Percentiles rank a stretch among this genome's conserved stretches.
Conservation (phyloP, 163 green algal genomes). For the Scenedesmus sp. region DNA sequence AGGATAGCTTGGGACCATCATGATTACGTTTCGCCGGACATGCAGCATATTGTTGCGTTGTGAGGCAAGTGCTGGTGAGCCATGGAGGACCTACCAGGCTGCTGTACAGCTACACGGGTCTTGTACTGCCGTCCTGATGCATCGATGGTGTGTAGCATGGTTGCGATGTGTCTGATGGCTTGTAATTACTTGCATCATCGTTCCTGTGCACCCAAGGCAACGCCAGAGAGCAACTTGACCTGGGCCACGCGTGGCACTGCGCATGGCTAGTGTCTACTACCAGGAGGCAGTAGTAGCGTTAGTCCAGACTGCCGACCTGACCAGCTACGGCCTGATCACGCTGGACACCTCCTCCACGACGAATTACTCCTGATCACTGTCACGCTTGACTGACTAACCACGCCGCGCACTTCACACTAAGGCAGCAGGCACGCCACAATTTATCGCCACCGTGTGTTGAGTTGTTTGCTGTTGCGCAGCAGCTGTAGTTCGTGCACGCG, state of each 20-base stretch:
- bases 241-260: neutral
- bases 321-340: neutral
- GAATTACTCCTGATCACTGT: constrained; percentile 2
- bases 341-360: neutral
- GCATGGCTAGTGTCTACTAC: constrained; percentile 7
- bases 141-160: neutral
- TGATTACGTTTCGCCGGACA: neutral
- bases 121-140: neutral
- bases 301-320: neutral
- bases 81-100: neutral
- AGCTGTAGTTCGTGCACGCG: neutral
- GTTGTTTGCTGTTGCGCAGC: neutral
- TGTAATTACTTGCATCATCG: neutral
- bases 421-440: neutral
- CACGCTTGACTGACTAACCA: neutral
- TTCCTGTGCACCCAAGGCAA: neutral
- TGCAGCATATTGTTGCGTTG: neutral
- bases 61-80: neutral
- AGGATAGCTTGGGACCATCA: too few relatives aligned
- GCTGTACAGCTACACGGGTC: too few relatives aligned
- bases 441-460: neutral
- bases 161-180: neutral
- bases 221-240: neutral
- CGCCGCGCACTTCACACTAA: neutral
- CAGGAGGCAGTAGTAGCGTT: neutral